These are phyloP conservation scores for Thelephora terrestris DNA, from an alignment of 1,284 basidiomycete genomes.

Conservation along the genomic window DNA sequence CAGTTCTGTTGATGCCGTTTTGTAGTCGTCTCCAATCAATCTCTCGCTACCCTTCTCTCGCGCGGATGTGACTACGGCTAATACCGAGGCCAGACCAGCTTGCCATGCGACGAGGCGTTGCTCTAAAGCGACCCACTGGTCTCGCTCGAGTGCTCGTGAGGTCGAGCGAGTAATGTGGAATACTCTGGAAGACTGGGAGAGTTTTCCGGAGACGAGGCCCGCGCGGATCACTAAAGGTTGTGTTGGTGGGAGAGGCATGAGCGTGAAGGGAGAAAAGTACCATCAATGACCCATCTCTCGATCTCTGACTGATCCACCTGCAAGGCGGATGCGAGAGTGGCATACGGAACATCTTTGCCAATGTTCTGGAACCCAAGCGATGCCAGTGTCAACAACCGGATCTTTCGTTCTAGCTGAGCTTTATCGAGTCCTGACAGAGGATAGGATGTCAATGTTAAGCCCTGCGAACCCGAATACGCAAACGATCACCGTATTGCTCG, in stretches of 20 bases:
- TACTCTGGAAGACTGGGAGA: constrained; percentile 74
- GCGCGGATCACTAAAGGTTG: constrained; percentile 65
- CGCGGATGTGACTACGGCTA: constrained; percentile 58
- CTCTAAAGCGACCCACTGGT: constrained; percentile 80
- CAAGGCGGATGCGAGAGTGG: constrained; percentile 60
- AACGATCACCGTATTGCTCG: constrained; percentile 48
- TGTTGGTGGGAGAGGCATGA: not conserved
- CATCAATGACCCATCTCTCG: constrained; percentile 89
- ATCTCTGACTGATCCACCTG: constrained; percentile 63
- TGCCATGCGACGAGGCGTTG: constrained; percentile 78
- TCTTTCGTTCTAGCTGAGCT: constrained; percentile 65
- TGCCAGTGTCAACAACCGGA: constrained; percentile 72
- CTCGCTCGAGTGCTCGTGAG: constrained; percentile 66
- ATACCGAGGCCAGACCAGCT: constrained; percentile 51
- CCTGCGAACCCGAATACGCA: constrained; percentile 9
- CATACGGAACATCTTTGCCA: constrained; percentile 69
- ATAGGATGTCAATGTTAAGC: not conserved
- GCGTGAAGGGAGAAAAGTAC: constrained; percentile 29
- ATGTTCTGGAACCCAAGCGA: constrained; percentile 71
- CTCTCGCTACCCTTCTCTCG: constrained; percentile 31
- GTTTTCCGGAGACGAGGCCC: constrained; percentile 73
- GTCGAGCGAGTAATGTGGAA: constrained; percentile 73
- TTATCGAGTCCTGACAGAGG: constrained; percentile 36
- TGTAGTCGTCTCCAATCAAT: constrained; percentile 12
- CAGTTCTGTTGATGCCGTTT: constrained; percentile 6